Conservation (phyloP, 495 filamentous ascomycete genomes). For the Margaritispora aquatica region DNA sequence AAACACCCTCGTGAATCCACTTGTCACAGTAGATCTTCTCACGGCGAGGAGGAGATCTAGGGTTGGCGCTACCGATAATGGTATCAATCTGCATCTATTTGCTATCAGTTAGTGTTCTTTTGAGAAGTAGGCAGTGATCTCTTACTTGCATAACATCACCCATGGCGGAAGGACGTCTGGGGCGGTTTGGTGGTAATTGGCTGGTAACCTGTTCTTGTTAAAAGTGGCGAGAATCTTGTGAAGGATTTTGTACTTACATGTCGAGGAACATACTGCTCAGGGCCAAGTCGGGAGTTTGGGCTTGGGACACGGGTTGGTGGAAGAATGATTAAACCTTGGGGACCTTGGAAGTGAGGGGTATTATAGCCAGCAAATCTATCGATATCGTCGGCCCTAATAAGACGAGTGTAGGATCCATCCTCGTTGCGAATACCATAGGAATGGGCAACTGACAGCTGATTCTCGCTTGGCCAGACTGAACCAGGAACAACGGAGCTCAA, state of each 20-base stretch:
- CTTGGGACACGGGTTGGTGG: slow-evolving; percentile 31
- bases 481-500: slow-evolving; percentile 12
- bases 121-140: not conserved
- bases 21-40: slow-evolving; percentile 79
- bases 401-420: slow-evolving; percentile 51
- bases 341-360: slow-evolving; percentile 25
- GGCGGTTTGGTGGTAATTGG: not conserved
- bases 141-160: not conserved
- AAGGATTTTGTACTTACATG: not conserved
- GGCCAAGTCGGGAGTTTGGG: slow-evolving; percentile 9
- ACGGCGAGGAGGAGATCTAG: slow-evolving; percentile 2
- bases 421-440: slow-evolving; percentile 33
- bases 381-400: slow-evolving; percentile 62
- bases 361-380: slow-evolving; percentile 25
- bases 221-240: not conserved
- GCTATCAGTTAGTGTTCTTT: not conserved
- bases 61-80: slow-evolving; percentile 9
- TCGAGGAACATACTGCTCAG: slow-evolving; percentile 1
- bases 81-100: slow-evolving; percentile 14
- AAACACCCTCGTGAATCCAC: slow-evolving; percentile 79
- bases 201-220: not conserved
- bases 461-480: not conserved
- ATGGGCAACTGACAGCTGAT: slow-evolving; percentile 9
- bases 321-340: slow-evolving; percentile 34
- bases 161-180: not conserved